Percentiles rank a stretch among this genome's conserved stretches.
These are phyloP conservation scores for Monosporozyma siamensis DNA, from an alignment of 805 yeast species.

Conservation along the genomic window DNA sequence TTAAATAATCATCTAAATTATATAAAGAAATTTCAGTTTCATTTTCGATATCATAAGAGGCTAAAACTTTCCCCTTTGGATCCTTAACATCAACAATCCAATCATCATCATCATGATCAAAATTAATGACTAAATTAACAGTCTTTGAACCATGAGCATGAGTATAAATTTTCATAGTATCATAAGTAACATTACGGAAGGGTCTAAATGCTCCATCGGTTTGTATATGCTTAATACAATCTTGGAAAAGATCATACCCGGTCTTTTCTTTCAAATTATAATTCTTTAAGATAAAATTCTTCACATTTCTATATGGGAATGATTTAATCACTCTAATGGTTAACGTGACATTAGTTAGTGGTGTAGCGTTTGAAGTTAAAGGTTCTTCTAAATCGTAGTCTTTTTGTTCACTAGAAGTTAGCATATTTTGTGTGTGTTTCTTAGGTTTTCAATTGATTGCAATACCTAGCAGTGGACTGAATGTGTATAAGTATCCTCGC, in stretches of 20 bases:
- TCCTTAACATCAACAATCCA: conserved; percentile 49
- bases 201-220: conserved; percentile 71
- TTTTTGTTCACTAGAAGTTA: neutral
- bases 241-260: conserved; percentile 51
- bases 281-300: conserved; percentile 58
- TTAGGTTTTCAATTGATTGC: no score
- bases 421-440: no score
- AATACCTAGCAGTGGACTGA: no score
- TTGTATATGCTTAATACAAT: conserved; percentile 36
- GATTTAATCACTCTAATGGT: conserved; percentile 86
- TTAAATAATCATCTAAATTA: conserved; percentile 55
- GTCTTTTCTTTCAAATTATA: conserved; percentile 65
- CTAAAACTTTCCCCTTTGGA: conserved; percentile 32
- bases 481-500: neutral
- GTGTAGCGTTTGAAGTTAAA: conserved; percentile 68
- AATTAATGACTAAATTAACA: conserved; percentile 81
- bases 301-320: conserved; percentile 82
- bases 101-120: conserved; percentile 58
- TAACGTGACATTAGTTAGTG: conserved; percentile 55
- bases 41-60: conserved; percentile 56
- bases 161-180: conserved; percentile 78
- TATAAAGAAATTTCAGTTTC: conserved; percentile 90
- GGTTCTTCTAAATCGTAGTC: conserved; percentile 53
- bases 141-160: conserved; percentile 94
- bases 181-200: conserved; percentile 63